Base-by-base conservation (phyloP, 2,329 filamentous ascomycete species). In the Geoglossum cookeanum region DNA sequence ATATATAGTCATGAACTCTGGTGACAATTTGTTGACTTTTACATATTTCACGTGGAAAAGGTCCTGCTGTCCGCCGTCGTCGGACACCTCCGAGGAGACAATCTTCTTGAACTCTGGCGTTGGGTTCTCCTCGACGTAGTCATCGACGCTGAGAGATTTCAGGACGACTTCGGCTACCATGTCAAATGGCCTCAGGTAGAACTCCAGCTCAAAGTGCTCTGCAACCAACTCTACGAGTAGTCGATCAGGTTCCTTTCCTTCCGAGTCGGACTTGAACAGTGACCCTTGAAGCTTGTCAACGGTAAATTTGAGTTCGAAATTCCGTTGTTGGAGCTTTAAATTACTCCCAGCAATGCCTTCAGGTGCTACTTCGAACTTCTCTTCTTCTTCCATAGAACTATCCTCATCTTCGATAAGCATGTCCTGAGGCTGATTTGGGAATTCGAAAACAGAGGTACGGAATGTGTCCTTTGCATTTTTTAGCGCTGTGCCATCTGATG, bases 231-330 rank as follows among this genome's bases (percentile, higher is more conserved):
- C 91, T 1, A 94, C 91, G 7, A 99, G 75, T 1, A 98, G 74
- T 57, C 85, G 76, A 64, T 98, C 94, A 0, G 82, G 78, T 60
- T 83, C 83, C 60, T 78, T 78, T 52, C 83, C 81, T 62, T 91
- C 83, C 0, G 86, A 80, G 64, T 96, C 89, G 58, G 90, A 88
- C 61, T 83, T 81, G 69, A 87, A 98, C 0, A 99, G 74, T 0
- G 92, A 97, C 1, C 92, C 92, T 69, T 94, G 90, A 51, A 99
- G 77, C 60, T 85, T 88, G 65, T 95, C 92, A 39, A 98, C 92
- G 7, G 87, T 89, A 69, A 99, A 98, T 62, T 90, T 94, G 72
- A 98, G 87, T 67, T 98, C 89, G 63, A 99, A 97, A 61, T 85
- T 91, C 49, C 87, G 84, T 64, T 96, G 90, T 64, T 94, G 87